phyloP scores from a whole-genome alignment of 352 stramenopile genomes.

The Phytopythium boreale region DNA sequence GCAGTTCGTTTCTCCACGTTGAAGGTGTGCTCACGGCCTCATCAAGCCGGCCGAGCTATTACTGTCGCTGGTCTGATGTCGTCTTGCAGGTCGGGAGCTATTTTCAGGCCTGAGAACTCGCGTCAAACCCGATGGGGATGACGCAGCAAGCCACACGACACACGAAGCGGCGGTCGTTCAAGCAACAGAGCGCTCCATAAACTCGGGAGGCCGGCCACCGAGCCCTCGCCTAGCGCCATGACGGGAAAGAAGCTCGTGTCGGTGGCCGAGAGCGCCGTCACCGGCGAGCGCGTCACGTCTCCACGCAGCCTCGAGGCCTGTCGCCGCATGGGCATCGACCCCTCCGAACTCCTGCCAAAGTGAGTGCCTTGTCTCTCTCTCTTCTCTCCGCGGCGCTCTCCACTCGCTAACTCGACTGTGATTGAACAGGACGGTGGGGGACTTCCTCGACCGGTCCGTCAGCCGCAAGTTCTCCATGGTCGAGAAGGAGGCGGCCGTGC shows the following conservation, averaged over 20 bases:
- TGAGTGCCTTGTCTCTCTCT: slow-evolving; percentile 10
- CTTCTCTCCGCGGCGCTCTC: not conserved
- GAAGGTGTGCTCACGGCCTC: not conserved
- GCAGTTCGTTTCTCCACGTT: not conserved
- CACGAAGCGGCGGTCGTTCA: too few relatives aligned
- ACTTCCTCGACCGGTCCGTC: slow-evolving; percentile 49
- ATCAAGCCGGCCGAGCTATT: not conserved
- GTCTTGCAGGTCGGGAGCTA: not conserved
- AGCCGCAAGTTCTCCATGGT: slow-evolving; percentile 58
- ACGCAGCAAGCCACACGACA: not conserved
- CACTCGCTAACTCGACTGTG: not conserved
- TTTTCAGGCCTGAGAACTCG: not conserved
- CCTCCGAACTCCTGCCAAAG: slow-evolving; percentile 63
- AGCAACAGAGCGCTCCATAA: not conserved
- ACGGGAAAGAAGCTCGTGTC: slow-evolving; percentile 43
- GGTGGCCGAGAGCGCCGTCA: slow-evolving; percentile 41
- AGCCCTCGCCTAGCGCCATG: slow-evolving; percentile 11
- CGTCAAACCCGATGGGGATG: not conserved
- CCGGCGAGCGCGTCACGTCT: slow-evolving; percentile 54
- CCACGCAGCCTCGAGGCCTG: slow-evolving; percentile 70
- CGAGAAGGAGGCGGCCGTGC: slow-evolving; percentile 67
- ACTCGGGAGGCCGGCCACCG: not conserved
- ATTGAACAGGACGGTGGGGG: slow-evolving; percentile 17
- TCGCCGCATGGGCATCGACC: slow-evolving; percentile 60
- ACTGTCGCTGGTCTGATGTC: not conserved